phyloP scores from a whole-genome alignment of 257 asterid genomes.

The Sherardia arvensis region DNA sequence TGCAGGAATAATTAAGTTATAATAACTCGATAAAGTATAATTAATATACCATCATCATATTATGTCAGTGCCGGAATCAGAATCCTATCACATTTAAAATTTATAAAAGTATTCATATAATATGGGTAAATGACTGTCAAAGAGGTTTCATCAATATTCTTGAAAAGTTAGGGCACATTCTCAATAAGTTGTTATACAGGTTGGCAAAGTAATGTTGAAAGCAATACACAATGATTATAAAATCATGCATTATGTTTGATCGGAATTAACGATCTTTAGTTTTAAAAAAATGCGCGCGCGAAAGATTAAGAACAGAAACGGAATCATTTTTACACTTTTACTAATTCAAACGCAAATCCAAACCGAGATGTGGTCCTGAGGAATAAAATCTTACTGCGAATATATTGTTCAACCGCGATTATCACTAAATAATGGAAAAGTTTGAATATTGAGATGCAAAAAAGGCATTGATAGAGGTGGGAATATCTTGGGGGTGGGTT shows the following conservation, averaged over 20 bases:
- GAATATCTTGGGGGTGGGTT: constrained; percentile 33
- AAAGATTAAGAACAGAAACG: not conserved
- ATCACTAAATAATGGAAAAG: not conserved
- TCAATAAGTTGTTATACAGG: no score
- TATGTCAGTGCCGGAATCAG: not conserved
- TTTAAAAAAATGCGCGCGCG: not conserved
- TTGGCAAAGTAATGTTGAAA: no score
- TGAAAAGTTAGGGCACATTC: no score
- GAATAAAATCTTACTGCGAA: not conserved
- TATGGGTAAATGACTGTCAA: no score
- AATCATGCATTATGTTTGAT: not conserved
- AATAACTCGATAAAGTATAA: not conserved
- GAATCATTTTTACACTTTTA: not conserved
- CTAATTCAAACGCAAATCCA: not conserved
- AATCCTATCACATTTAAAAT: no score
- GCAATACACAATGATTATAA: no score
- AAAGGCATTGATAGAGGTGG: constrained; percentile 37
- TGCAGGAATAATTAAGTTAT: not conserved
- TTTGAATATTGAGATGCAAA: constrained; percentile 19
- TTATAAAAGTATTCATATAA: no score
- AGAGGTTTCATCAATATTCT: no score
- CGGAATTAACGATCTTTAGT: not conserved
- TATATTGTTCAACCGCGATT: not conserved
- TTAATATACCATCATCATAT: no score
- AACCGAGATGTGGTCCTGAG: not conserved